Base-by-base conservation (phyloP, 352 stramenopile genomes). In the Globisporangium nagaii region DNA sequence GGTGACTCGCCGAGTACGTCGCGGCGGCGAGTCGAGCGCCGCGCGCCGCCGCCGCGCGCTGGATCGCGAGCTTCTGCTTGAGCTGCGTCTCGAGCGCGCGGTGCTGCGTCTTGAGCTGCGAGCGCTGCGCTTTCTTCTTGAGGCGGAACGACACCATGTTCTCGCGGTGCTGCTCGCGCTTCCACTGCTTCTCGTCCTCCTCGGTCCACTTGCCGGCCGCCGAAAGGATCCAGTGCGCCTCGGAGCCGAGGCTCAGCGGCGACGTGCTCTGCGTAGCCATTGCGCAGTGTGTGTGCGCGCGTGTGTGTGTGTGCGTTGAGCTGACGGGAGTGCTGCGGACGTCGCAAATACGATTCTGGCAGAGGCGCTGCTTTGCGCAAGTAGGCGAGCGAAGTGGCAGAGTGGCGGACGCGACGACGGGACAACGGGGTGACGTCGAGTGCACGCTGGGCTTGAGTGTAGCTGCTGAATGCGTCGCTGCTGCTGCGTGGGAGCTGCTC, bases 91-190 rank as follows among this genome's bases (percentile, higher is more conserved):
- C 68, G 19, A 77, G 66, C 52, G 63, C 56, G n/a, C 62, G 56
- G 54, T 77, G 68, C 53, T 65, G 58, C 7, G 39, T 62, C 30
- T 65, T 65, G 52, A 77, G 58, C 59, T 77, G 62, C 11, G 59
- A 56, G 47, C 72, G 68, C 56, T 74, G 65, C 46, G 63, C 68
- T 57, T 77, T 77, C 68, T 77, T 77, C 65, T 77, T 77, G 36
- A 59, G 65, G 19, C 68, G 62, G 65, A 77, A 77, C 51, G 71
- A 73, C 22, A 77, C 68, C 68, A 77, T 77, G 56, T 77, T 77
- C 51, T 77, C 68, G 19, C 68, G 68, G 51, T 77, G 68, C 30
- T 77, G 68, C 51, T 77, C 62, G 19, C 68, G 68, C 48, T 77
- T 77, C 68, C 68, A 77, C 52, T 72, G 58, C 60, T 73, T 77